These are phyloP conservation scores for Microsporum canis DNA, from an alignment of 2,329 filamentous ascomycete genomes.

Conservation along the genomic window DNA sequence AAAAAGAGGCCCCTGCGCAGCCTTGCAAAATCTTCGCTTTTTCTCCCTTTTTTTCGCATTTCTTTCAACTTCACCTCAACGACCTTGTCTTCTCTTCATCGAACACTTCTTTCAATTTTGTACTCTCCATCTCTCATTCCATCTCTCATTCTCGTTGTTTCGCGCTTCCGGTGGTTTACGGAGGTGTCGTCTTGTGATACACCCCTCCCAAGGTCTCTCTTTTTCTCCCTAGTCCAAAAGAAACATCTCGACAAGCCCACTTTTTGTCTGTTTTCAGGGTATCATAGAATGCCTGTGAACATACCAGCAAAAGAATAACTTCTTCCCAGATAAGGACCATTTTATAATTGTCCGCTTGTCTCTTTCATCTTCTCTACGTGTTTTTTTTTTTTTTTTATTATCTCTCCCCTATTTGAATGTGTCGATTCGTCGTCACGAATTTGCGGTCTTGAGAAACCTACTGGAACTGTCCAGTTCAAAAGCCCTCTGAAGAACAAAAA, in stretches of 20 bases:
- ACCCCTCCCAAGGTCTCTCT: not conserved
- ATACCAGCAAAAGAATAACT: not conserved
- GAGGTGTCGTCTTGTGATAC: not conserved
- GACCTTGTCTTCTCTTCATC: not conserved
- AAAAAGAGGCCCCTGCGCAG: not conserved
- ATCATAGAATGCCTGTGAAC: constrained; percentile 2
- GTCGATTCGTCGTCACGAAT: constrained; percentile 1
- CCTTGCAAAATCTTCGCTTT: constrained; percentile 1
- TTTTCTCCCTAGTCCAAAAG: not conserved
- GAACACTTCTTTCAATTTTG: not conserved
- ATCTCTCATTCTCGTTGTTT: not conserved
- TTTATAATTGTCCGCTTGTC: constrained; percentile 4
- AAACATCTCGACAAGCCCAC: not conserved
- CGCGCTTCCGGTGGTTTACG: not conserved
- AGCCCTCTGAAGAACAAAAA: not conserved
- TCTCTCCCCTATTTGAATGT: constrained; percentile 6
- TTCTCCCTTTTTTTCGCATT: not conserved
- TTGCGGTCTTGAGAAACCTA: not conserved
- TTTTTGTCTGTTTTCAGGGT: not conserved
- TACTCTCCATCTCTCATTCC: not conserved
- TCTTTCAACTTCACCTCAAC: not conserved
- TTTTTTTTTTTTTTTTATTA: constrained; percentile 1
- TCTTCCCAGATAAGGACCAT: constrained; percentile 1
- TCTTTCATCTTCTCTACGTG: constrained; percentile 3
- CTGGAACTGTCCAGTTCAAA: not conserved